A percentile compares a stretch with the other conserved stretches of the same genome.
These are phyloP conservation scores for Eudorina sp. DNA, from an alignment of 139 green algal genomes.

Conservation along the genomic window DNA sequence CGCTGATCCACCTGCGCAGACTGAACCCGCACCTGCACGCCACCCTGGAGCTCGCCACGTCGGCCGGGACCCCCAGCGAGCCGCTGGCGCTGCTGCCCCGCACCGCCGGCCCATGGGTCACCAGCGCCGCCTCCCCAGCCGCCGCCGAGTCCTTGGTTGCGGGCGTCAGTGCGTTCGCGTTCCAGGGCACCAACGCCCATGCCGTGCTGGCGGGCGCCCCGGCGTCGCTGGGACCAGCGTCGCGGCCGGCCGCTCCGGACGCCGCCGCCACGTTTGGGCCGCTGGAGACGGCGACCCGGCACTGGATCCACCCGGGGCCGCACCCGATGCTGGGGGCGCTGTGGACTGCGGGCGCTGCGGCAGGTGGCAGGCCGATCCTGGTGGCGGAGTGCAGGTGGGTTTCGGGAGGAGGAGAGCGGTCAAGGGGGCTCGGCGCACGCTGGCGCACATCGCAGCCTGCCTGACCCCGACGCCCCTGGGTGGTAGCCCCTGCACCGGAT, in stretches of 20 bases:
- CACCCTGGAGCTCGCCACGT: constrained; percentile 47
- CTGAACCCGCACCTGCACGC: constrained; percentile 70
- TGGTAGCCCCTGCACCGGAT: too few relatives aligned
- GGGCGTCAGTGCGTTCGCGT: constrained; percentile 71
- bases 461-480: too few relatives aligned
- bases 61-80: not conserved
- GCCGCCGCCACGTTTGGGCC: not conserved
- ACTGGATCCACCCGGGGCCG: constrained; percentile 53
- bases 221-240: not conserved
- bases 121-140: too few relatives aligned
- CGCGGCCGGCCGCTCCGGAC: not conserved
- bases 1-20: constrained; percentile 65
- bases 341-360: not conserved
- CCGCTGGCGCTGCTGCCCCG: constrained; percentile 9
- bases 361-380: not conserved
- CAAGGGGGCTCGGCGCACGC: too few relatives aligned
- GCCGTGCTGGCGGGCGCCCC: constrained; percentile 31
- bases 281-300: not conserved
- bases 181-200: constrained; percentile 72
- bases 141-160: constrained; percentile 13
- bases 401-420: too few relatives aligned
- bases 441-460: too few relatives aligned
- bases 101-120: constrained; percentile 9
- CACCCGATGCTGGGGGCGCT: constrained; percentile 44
- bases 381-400: constrained; percentile 31